These are phyloP conservation scores for Plantago elongata DNA, from an alignment of 257 asterid species.

Conservation along the genomic window DNA sequence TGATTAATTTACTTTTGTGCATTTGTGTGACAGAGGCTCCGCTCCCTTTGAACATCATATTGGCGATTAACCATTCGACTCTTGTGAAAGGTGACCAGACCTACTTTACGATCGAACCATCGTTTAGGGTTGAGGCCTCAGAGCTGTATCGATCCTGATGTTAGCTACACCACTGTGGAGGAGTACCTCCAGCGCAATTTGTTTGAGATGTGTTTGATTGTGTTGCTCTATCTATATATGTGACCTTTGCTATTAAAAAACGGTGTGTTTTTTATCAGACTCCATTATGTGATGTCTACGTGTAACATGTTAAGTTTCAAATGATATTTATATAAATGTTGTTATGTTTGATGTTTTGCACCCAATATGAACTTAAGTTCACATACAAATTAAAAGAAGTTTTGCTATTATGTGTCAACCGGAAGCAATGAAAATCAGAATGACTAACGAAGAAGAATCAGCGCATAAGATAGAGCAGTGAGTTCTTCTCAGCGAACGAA, in stretches of 20 bases:
- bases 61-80: slow-evolving; percentile 43
- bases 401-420: too few relatives aligned
- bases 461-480: too few relatives aligned
- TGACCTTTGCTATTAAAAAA: background rate
- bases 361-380: background rate
- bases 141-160: slow-evolving; percentile 68
- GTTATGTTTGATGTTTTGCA: too few relatives aligned
- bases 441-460: too few relatives aligned
- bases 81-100: slow-evolving; percentile 57
- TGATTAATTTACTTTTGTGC: background rate
- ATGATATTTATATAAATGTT: too few relatives aligned
- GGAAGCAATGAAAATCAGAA: too few relatives aligned
- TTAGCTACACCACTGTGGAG: slow-evolving; percentile 57
- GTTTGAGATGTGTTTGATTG: slow-evolving; percentile 24
- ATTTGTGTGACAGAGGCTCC: slow-evolving; percentile 41
- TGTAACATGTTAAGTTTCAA: background rate
- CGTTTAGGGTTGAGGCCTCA: slow-evolving; percentile 56
- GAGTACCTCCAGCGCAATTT: slow-evolving; percentile 38
- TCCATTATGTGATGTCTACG: background rate
- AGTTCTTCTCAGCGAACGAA: too few relatives aligned
- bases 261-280: background rate
- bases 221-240: too few relatives aligned
- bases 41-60: slow-evolving; percentile 31
- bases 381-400: too few relatives aligned
- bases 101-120: slow-evolving; percentile 52